Evolutionary conservation across 164 flowering plant species (phyloP).

Genomic region (Vitis labrusca): DNA sequence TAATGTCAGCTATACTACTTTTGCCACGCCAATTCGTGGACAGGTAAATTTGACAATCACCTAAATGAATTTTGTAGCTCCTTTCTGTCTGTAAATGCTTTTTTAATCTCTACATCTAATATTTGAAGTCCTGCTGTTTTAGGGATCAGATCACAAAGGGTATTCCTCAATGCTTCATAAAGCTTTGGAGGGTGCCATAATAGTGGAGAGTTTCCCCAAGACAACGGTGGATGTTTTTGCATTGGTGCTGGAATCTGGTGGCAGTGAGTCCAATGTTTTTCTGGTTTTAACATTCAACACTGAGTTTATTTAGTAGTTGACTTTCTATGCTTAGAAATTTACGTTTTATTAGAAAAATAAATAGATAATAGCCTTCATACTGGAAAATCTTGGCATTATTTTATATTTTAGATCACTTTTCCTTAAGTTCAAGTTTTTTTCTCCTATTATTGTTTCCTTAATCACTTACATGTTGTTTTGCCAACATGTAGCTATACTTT

Average conservation of each 20-base stretch:
- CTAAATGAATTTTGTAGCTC: background rate
- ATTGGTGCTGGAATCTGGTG: constrained; percentile 93
- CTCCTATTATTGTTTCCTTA: too few relatives aligned
- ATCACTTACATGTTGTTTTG: too few relatives aligned
- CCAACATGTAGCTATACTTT: too few relatives aligned
- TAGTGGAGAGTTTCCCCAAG: constrained; percentile 87
- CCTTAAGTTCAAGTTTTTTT: too few relatives aligned
- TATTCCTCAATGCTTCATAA: constrained; percentile 87
- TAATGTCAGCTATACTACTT: constrained; percentile 84
- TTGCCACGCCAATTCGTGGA: constrained; percentile 66
- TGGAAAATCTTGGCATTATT: too few relatives aligned
- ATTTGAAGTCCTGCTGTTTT: constrained; percentile 4
- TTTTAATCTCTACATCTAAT: background rate
- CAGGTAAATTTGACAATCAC: constrained; percentile 47
- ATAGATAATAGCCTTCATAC: too few relatives aligned
- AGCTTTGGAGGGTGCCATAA: constrained; percentile 92
- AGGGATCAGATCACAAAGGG: constrained; percentile 88
- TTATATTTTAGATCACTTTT: too few relatives aligned
- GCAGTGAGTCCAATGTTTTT: constrained; percentile 54
- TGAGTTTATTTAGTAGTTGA: background rate
- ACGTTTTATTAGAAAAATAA: background rate
- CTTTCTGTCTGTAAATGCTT: background rate
- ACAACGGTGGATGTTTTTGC: constrained; percentile 98
- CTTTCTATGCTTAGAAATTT: background rate
- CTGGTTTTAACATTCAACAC: background rate